Conservation (phyloP, 176 grass and related monocot species). For the Ampelocalamus luodianensis region DNA sequence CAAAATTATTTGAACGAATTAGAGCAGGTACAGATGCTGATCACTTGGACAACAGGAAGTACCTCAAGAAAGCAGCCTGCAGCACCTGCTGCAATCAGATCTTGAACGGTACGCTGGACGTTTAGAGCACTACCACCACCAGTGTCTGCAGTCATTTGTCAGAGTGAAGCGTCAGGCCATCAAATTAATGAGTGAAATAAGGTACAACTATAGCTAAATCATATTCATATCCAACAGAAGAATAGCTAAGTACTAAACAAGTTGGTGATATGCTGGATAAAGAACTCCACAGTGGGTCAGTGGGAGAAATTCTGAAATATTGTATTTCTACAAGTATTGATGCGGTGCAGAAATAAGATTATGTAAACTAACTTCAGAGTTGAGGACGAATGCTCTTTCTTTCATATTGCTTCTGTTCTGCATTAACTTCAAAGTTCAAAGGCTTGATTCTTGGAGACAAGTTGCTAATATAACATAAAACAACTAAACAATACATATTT, state of each 20-base stretch:
- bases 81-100: slow-evolving; percentile 57
- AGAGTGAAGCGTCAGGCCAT: neutral
- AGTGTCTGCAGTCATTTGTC: slow-evolving; percentile 46
- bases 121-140: slow-evolving; percentile 58
- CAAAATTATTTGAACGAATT: neutral
- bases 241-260: neutral
- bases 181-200: neutral
- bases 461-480: too few relatives aligned
- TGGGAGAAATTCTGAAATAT: too few relatives aligned
- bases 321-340: too few relatives aligned
- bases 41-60: neutral
- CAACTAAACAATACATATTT: neutral
- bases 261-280: neutral
- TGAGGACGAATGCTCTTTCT: too few relatives aligned
- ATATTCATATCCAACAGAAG: neutral
- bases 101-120: slow-evolving; percentile 55
- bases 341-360: too few relatives aligned
- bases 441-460: too few relatives aligned
- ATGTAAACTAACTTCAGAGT: too few relatives aligned
- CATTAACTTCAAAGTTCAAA: too few relatives aligned
- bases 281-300: too few relatives aligned
- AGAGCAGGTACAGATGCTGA: neutral
- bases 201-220: neutral
- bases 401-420: too few relatives aligned
- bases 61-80: slow-evolving; percentile 65